These are phyloP conservation scores for Hibiscus trionum DNA, from an alignment of 345 rosid genomes.

Conservation along the genomic window DNA sequence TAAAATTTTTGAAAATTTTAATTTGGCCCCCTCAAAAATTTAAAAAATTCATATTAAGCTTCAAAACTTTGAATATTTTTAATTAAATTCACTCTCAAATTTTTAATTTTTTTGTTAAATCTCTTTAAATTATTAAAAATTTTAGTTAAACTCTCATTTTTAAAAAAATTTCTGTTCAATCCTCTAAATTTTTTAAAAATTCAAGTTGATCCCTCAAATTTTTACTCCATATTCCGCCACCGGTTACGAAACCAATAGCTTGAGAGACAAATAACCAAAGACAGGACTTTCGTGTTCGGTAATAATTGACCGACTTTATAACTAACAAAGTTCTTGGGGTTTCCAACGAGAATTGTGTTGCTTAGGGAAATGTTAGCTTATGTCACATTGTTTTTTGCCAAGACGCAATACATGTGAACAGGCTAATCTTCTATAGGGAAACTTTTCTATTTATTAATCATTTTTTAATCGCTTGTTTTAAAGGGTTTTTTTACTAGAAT, in stretches of 20 bases:
- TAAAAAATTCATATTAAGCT: too few species aligned
- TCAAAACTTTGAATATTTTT: too few species aligned
- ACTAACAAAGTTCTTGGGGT: background rate
- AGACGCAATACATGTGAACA: slow-evolving; percentile 14
- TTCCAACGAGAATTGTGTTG: background rate
- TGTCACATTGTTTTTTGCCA: slow-evolving; percentile 6
- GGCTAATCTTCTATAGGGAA: background rate
- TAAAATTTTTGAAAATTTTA: too few species aligned
- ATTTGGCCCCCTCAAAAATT: too few species aligned
- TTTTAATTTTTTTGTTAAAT: too few species aligned
- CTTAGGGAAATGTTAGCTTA: background rate
- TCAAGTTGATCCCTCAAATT: too few species aligned
- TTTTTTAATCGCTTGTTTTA: background rate
- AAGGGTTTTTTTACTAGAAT: background rate
- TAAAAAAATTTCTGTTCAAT: too few species aligned
- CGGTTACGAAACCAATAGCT: background rate
- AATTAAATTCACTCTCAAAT: too few species aligned
- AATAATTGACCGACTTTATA: background rate
- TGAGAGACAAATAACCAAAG: background rate
- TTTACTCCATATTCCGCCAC: too few species aligned
- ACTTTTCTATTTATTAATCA: background rate
- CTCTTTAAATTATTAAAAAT: too few species aligned
- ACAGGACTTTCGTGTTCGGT: background rate
- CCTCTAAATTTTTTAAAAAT: too few species aligned
- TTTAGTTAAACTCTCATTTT: too few species aligned